A percentile compares a stretch with the other conserved stretches of the same genome.
These are phyloP conservation scores for Oxyria digyna DNA, from an alignment of 148 eudicot genomes.

Conservation along the genomic window DNA sequence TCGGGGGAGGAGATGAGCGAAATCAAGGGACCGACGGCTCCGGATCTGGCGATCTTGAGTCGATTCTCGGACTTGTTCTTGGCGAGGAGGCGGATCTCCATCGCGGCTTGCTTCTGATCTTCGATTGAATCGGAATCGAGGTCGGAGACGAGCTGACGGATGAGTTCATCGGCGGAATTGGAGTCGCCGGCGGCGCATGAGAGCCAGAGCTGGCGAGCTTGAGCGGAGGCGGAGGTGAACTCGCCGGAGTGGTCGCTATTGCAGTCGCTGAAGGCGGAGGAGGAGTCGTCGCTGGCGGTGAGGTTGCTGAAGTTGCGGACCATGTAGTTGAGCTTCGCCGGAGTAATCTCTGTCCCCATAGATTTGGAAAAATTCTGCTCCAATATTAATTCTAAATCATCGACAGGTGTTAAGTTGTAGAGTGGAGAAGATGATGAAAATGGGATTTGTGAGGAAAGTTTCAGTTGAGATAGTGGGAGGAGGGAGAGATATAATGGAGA, in stretches of 20 bases:
- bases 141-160: conserved; percentile 36
- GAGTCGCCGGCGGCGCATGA: conserved; percentile 55
- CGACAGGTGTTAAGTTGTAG: neutral
- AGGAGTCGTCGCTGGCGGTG: conserved; percentile 25
- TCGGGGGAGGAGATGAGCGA: conserved; percentile 41
- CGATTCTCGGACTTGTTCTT: conserved; percentile 79
- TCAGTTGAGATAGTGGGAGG: neutral
- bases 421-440: neutral
- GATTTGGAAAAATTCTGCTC: neutral
- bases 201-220: conserved; percentile 46
- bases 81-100: conserved; percentile 61
- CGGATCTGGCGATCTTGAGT: conserved; percentile 54
- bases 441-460: neutral
- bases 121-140: conserved; percentile 46
- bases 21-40: conserved; percentile 68
- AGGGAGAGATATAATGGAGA: neutral
- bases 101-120: conserved; percentile 57
- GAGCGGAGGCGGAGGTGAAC: conserved; percentile 35
- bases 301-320: conserved; percentile 39
- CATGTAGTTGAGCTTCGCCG: conserved; percentile 36
- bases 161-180: conserved; percentile 33
- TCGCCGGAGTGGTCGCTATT: conserved; percentile 83
- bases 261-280: conserved; percentile 85
- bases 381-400: neutral
- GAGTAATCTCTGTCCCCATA: conserved; percentile 39